A percentile compares a stretch with the other conserved stretches of the same genome.
These are phyloP conservation scores for Aspergillus mulundensis DNA, from an alignment of 495 filamentous ascomycete genomes.

Conservation along the genomic window DNA sequence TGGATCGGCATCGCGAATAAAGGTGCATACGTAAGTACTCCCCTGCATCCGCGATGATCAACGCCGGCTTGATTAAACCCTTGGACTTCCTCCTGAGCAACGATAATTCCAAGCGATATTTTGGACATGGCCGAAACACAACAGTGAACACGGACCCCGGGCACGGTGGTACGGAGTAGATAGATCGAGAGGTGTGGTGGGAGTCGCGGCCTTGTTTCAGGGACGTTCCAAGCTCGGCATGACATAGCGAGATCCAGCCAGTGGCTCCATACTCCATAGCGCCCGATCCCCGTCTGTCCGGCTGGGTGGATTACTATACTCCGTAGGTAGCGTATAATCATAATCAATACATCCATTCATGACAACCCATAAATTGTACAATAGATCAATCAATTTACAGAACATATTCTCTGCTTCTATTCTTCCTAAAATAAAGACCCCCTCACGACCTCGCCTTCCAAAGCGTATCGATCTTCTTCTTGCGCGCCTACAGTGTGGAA, in stretches of 20 bases:
- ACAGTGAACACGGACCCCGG: too few species aligned
- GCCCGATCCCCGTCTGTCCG: neutral
- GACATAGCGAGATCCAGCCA: neutral
- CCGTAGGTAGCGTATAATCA: neutral
- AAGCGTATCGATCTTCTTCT: slow-evolving; percentile 39
- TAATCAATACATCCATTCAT: neutral
- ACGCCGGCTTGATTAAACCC: neutral
- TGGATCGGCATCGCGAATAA: slow-evolving; percentile 1
- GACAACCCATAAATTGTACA: neutral
- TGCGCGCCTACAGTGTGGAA: slow-evolving; percentile 27
- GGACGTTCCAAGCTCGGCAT: neutral
- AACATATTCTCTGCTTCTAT: slow-evolving; percentile 3
- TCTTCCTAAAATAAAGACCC: neutral
- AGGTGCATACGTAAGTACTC: slow-evolving; percentile 1
- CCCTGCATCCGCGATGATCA: slow-evolving; percentile 3
- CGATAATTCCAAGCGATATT: too few species aligned
- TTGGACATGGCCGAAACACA: too few species aligned
- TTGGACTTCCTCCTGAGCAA: neutral
- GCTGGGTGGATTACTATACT: neutral
- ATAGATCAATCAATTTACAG: neutral
- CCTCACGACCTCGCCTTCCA: slow-evolving; percentile 29
- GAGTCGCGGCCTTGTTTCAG: neutral
- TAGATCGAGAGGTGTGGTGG: neutral
- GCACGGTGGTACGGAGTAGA: too few species aligned
- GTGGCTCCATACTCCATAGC: neutral